Base-by-base conservation (phyloP, 805 yeast genomes). In the Saturnispora hagleri region DNA sequence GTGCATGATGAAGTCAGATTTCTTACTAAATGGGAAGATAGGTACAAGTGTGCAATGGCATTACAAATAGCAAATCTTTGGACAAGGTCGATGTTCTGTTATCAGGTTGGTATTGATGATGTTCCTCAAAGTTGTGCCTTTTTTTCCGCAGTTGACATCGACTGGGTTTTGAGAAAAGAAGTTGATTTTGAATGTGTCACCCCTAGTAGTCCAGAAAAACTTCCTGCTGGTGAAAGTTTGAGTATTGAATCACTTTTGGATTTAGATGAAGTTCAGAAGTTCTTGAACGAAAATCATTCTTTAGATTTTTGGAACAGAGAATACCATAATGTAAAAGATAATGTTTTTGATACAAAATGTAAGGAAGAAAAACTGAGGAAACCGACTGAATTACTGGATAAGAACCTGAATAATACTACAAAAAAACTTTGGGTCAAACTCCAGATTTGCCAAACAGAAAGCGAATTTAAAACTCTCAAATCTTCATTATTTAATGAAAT, bases 1-100 rank as follows among this genome's bases (percentile, higher is more conserved):
- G 97, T 93, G 22, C 99, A 93, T 65, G 99, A 93, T 67, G 99
- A 93, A 66, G 79, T 93, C 51, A 72, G 99, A 54, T 93, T 82
- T 62, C 63, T 93, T 57, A 87, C 81, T 1, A 78, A 81, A 50
- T 83, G 84, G 26, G 79, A 81, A 54, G 93, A 93, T 60, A 76
- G 77, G 59, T 86, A 86, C 60, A 74, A 80, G 56, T 85, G 84
- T 5, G 95, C 96, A 0, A 72, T 89, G 70, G 80, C 95, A 1
- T 71, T 93, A 46, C 99, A 93, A 63, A 77, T 95, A 20, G 79
- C 93, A 49, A 95, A 95, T 65, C 62, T 91, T 4, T 93, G 99
- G 99, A 91, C 98, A 0, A 74, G 99, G 54, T 95, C 95, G 0
- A 84, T 93, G 80, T 93, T 93, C 60, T 86, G 95, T 58, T 95